A percentile compares a stretch with the other conserved stretches of the same genome.
These are phyloP conservation scores for Juglanconis sp. DNA, from an alignment of 2,329 filamentous ascomycete species.

Conservation along the genomic window DNA sequence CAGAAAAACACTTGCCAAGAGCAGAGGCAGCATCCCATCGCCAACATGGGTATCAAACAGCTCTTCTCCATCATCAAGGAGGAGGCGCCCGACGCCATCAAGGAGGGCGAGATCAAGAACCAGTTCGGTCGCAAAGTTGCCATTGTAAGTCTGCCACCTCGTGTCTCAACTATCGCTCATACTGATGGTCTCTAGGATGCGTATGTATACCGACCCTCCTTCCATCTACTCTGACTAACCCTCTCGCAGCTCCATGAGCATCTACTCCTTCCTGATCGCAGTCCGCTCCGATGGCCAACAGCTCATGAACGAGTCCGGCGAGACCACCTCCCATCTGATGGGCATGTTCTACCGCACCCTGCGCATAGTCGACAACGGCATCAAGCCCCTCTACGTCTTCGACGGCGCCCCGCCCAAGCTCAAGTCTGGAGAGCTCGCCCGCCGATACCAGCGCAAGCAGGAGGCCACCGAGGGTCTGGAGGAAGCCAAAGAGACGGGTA, in stretches of 20 bases:
- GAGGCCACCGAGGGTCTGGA: conserved; percentile 87
- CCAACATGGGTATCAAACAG: conserved; percentile 64
- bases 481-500: conserved; percentile 95
- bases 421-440: conserved; percentile 94
- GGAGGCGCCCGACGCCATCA: conserved; percentile 91
- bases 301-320: conserved; percentile 89
- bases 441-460: conserved; percentile 91
- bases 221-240: conserved; percentile 13
- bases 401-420: conserved; percentile 95
- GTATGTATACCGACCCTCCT: conserved; percentile 34
- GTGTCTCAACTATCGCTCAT: not conserved
- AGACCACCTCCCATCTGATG: conserved; percentile 98
- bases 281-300: conserved; percentile 96
- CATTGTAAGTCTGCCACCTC: conserved; percentile 62
- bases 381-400: conserved; percentile 98
- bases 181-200: conserved; percentile 46
- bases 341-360: conserved; percentile 99
- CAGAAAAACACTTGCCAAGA: not conserved
- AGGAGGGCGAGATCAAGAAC: conserved; percentile 96
- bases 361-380: conserved; percentile 96
- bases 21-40: not conserved
- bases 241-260: conserved; percentile 78
- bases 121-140: conserved; percentile 98
- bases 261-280: conserved; percentile 97
- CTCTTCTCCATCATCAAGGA: conserved; percentile 82